Conservation (phyloP, 2,329 filamentous ascomycete species). For the Fonsecaea nubica region DNA sequence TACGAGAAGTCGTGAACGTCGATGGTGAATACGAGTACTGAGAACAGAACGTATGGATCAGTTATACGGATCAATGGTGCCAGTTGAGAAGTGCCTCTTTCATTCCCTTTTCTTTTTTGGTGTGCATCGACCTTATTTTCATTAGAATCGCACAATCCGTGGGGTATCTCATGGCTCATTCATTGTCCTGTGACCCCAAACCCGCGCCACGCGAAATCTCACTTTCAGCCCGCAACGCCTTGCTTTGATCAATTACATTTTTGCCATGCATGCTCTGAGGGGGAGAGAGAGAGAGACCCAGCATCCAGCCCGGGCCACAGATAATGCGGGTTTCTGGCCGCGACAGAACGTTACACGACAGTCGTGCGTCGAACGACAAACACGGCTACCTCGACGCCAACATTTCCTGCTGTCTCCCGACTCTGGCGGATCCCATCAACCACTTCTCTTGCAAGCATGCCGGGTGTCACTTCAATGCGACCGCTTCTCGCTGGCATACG, state of each 20-base stretch:
- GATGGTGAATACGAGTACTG: background rate
- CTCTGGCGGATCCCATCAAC: constrained; percentile 63
- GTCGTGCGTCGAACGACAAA: constrained; percentile 55
- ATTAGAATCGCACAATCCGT: constrained; percentile 14
- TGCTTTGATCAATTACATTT: constrained; percentile 22
- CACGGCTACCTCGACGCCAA: constrained; percentile 55
- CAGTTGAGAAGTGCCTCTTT: background rate
- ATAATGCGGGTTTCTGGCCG: constrained; percentile 13
- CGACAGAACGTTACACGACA: constrained; percentile 27
- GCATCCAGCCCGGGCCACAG: constrained; percentile 4
- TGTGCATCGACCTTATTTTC: constrained; percentile 3
- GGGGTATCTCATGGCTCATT: constrained; percentile 33
- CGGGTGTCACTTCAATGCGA: constrained; percentile 57
- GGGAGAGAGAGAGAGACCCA: background rate
- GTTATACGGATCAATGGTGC: background rate
- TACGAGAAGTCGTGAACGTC: background rate
- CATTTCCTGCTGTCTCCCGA: constrained; percentile 49
- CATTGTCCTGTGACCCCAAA: constrained; percentile 22
- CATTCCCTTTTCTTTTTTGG: background rate
- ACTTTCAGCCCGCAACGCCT: constrained; percentile 25
- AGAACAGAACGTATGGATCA: too few species aligned
- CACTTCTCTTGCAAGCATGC: constrained; percentile 65
- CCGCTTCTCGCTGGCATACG: constrained; percentile 45
- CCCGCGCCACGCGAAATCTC: background rate
- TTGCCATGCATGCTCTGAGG: background rate